Evolutionary conservation across 257 asterid species (phyloP).

Genomic region (Cynanchum wilfordii): DNA sequence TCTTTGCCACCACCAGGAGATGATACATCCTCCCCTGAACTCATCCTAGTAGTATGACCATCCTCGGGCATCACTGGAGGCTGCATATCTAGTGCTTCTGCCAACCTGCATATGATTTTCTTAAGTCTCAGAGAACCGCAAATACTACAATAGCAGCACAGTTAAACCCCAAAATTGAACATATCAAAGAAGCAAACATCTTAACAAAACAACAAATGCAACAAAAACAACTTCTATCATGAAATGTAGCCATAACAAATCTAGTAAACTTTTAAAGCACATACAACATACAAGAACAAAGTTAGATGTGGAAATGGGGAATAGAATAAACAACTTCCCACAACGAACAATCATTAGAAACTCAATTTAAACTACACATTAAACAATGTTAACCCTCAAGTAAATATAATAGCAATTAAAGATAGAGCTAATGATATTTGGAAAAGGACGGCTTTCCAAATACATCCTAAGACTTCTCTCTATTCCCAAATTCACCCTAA

Average conservation of each 20-base stretch:
- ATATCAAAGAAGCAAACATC: not conserved
- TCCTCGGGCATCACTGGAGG: conserved; percentile 99
- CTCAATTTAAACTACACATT: not conserved
- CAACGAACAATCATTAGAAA: not conserved
- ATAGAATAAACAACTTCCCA: not conserved
- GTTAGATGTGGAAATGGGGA: not conserved
- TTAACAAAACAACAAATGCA: not conserved
- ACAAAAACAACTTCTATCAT: not conserved
- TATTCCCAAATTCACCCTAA: too few species aligned
- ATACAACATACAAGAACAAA: not conserved
- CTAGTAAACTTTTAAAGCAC: not conserved
- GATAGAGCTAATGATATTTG: too few species aligned
- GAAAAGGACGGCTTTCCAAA: too few species aligned
- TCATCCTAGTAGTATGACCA: conserved; percentile 92
- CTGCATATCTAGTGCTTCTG: conserved; percentile 96
- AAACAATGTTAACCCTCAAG: not conserved
- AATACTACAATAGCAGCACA: not conserved
- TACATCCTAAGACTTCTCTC: too few species aligned
- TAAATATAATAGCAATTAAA: not conserved
- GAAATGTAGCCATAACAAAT: not conserved
- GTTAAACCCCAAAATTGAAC: not conserved
- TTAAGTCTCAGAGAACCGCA: conserved; percentile 1
- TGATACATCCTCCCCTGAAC: conserved; percentile 79
- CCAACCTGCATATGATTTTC: conserved; percentile 49
- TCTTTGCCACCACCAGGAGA: conserved; percentile 74